Base-by-base conservation (phyloP, 352 stramenopile species). In the Globisporangium parvum region DNA sequence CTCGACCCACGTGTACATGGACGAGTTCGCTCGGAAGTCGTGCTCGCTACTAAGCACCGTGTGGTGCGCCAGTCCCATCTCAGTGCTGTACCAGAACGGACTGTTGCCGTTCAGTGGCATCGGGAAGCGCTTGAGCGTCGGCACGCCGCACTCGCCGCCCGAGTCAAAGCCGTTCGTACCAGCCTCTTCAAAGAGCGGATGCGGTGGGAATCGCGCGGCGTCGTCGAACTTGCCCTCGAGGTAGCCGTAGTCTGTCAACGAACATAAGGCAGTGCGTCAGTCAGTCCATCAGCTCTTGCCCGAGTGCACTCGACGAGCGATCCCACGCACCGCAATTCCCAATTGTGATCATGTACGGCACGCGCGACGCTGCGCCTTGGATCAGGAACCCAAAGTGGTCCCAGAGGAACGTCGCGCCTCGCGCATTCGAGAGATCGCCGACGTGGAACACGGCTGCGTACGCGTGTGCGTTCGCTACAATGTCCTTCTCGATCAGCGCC, bases 141-240 rank as follows among this genome's bases (percentile, higher is more conserved):
- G 81, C 11, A 97, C 73, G 23, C 88, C 87, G 65, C 90, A 97
- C 69, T 97, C 90, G 9, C 90, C 90, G 24, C 71, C 71, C 14
- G 69, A 81, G 51, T 94, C 66, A 28, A 77, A 69, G 9, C 67
- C 75, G n/a, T 60, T 54, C n/a, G 59, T 66, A 14, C 50, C 57
- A 0, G 70, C 51, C 10, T 66, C 60, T 37, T 80, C 67, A 50
- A 85, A 68, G 26, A 73, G 47, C 18, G 52, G 47, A 42, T 77
- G 54, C 2, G 51, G 33, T 55, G 77, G 67, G 57, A 69, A 61
- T 57, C 61, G 66, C 39, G 48, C 31, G 6, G 50, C 48, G 45
- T 75, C 60, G 14, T 53, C 66, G 20, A 62, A 58, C 21, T 64
- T 63, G 28, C 62, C 62, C 53, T 81, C 74, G n/a, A 63, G 21